Base-by-base conservation (phyloP, 805 yeast species). In the Schizosaccharomyces lindneri region DNA sequence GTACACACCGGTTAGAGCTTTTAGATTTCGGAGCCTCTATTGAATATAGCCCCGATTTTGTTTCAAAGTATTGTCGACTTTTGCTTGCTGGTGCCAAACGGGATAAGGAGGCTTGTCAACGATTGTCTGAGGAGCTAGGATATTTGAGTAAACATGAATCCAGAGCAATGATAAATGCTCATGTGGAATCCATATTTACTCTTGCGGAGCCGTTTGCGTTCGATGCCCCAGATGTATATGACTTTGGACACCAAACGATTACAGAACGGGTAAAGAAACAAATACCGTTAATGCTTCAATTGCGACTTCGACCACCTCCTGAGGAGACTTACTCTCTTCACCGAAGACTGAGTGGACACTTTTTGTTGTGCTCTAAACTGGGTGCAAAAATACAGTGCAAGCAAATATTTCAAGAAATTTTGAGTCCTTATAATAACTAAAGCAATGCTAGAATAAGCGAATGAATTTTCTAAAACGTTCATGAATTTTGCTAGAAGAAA, bases 301-400 rank as follows among this genome's bases (percentile, higher is more conserved):
- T 93, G 71, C 80, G 98, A 66, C 75, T 93, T 64, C 81, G 95
- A 2, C 97, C 98, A 3, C 98, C 98, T 15, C 98, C 98, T 1
- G 97, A 93, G 68, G 98, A 93, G 72, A 93, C 98, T 0, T 93
- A 93, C 70, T 85, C 95, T n/a, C 75, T 93, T 67, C 98, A 93
- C 73, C 78, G 98, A 68, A 93, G 93, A 69, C 81, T 93, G 68
- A 85, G 95, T 69, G 98, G 98, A 11, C 95, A 93, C 1, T 93
- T 85, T 69, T 75, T 93, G 64, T 75, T 93, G 62, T 90, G 97
- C 73, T 85, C 97, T 3, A 79, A 86, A 66, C 76, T 93, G 72
- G 75, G 80, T 51, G 97, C 97, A 1, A 75, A 77, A 13, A 90
- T 93, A 43, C 94, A 89, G 17, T 84, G 95, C 69, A 81, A 82